Evolutionary conservation across 495 filamentous ascomycete species (phyloP).

Genomic region (Podospora australis): DNA sequence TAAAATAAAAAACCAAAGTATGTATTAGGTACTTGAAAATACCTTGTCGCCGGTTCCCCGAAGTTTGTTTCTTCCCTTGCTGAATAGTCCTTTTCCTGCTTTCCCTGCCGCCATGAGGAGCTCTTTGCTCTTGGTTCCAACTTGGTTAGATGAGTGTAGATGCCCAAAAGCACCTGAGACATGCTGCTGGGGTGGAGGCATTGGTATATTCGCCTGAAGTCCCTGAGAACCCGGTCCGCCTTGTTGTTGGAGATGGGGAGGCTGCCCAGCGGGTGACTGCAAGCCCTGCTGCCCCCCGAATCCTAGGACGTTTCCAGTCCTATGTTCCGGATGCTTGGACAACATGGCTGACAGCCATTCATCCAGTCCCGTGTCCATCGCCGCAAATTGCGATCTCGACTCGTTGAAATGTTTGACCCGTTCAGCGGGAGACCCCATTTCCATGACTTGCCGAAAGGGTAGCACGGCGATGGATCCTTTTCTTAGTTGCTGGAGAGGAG

Average conservation of each 20-base stretch:
- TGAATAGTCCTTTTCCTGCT: slow-evolving; percentile 79
- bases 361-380: slow-evolving; percentile 64
- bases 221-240: slow-evolving; percentile 8
- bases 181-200: slow-evolving; percentile 19
- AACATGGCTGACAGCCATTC: slow-evolving; percentile 58
- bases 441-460: slow-evolving; percentile 67
- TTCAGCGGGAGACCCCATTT: slow-evolving; percentile 51
- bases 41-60: slow-evolving; percentile 71
- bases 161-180: slow-evolving; percentile 29
- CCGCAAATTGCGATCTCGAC: slow-evolving; percentile 61
- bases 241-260: slow-evolving; percentile 26
- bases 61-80: slow-evolving; percentile 78
- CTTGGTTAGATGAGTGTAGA: slow-evolving; percentile 33
- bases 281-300: slow-evolving; percentile 18
- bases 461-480: slow-evolving; percentile 35
- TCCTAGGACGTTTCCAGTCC: slow-evolving; percentile 26
- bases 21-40: slow-evolving; percentile 42
- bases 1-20: not conserved
- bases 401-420: slow-evolving; percentile 64
- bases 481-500: slow-evolving; percentile 2
- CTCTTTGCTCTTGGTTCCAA: slow-evolving; percentile 76
- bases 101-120: slow-evolving; percentile 75
- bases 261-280: slow-evolving; percentile 30
- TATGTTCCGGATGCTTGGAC: slow-evolving; percentile 31
- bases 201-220: slow-evolving; percentile 21